Base-by-base conservation (phyloP, 2,329 filamentous ascomycete species). In the Ophiostoma ips region DNA sequence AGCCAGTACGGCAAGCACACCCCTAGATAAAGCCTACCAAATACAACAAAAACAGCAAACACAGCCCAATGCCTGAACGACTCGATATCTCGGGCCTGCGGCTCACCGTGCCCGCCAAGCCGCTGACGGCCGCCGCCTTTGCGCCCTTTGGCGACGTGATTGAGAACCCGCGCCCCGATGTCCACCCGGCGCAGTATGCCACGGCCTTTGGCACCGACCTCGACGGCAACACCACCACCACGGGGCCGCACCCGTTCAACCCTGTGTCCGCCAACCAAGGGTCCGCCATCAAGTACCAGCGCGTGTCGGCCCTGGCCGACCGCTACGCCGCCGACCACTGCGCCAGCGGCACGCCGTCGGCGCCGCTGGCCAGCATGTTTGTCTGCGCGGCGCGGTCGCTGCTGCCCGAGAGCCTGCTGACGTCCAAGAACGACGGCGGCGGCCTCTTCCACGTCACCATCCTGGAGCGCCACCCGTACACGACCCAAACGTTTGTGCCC, bases 381-480 rank as follows among this genome's bases (percentile, higher is more conserved):
- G 81, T 87, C 50, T 95, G 87, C 63, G 81, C 79, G 46, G 82
- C 84, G 10, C 74, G 84, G 34, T 58, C 68, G 28, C 51, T 57
- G 18, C 24, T 30, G 18, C 48, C 28, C 31, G 37, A 30, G 28
- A 19, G 9, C 31, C 4, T 21, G n/a, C 11, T 21, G n/a, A 19
- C 28, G 30, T 31, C 43, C 10, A 31, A 31, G 15, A 33, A 16
- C 21, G 16, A 28, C 12, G 48, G 33, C 21, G 43, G 58, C 50
- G 55, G 53, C 58, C 2, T 75, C 4, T 85, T 95, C 62, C 70
- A 76, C 43, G 74, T 95, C 49, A 66, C 68, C 18, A 77, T 95
- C 51, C 76, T 96, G 30, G 92, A 98, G 65, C 75, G 92, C 36
- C 92, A 98, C 65, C 90, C 92, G 0, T 96, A 81, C 66, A 96